Percentiles rank a stretch among this genome's conserved stretches.
These are phyloP conservation scores for Solidago caesia DNA, from an alignment of 129 eudicot genomes.

Conservation along the genomic window DNA sequence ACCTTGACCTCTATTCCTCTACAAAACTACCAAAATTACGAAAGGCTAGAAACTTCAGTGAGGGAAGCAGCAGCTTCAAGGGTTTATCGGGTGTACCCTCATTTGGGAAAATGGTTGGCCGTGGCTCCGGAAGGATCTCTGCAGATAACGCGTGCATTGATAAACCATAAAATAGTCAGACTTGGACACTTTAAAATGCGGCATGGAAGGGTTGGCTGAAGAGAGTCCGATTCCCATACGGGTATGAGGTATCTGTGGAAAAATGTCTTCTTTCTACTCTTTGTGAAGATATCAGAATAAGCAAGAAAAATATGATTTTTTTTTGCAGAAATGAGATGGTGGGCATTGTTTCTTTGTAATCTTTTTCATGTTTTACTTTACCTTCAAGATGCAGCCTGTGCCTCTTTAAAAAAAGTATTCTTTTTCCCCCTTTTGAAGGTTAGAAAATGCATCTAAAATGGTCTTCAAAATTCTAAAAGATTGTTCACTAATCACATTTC, in stretches of 20 bases:
- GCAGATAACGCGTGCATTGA: conserved; percentile 44
- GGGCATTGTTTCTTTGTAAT: conserved; percentile 21
- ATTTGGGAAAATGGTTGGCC: conserved; percentile 60
- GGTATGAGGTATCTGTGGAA: conserved; percentile 28
- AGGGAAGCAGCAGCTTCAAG: conserved; percentile 80
- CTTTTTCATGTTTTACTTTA: conserved; percentile 29
- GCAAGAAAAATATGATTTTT: conserved; percentile 35
- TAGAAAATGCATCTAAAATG: conserved; percentile 2
- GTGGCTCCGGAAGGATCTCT: conserved; percentile 58
- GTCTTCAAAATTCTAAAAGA: conserved; percentile 19
- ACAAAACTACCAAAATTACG: conserved; percentile 50
- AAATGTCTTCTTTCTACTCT: conserved; percentile 27
- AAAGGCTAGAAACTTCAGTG: conserved; percentile 48
- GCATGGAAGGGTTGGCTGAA: conserved; percentile 33
- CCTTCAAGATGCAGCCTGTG: conserved; percentile 32
- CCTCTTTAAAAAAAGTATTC: conserved; percentile 25
- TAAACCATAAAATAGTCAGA: conserved; percentile 34
- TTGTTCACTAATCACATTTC: conserved; percentile 19
- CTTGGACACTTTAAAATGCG: conserved; percentile 21
- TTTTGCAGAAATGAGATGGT: conserved; percentile 40
- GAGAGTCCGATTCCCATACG: conserved; percentile 28
- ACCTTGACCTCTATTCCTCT: conserved; percentile 43
- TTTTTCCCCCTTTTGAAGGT: conserved; percentile 24
- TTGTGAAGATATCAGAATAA: conserved; percentile 35
- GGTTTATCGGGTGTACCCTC: conserved; percentile 59